These are phyloP conservation scores for Phylloporus sp. DNA, from an alignment of 1,284 basidiomycete species.

Conservation along the genomic window DNA sequence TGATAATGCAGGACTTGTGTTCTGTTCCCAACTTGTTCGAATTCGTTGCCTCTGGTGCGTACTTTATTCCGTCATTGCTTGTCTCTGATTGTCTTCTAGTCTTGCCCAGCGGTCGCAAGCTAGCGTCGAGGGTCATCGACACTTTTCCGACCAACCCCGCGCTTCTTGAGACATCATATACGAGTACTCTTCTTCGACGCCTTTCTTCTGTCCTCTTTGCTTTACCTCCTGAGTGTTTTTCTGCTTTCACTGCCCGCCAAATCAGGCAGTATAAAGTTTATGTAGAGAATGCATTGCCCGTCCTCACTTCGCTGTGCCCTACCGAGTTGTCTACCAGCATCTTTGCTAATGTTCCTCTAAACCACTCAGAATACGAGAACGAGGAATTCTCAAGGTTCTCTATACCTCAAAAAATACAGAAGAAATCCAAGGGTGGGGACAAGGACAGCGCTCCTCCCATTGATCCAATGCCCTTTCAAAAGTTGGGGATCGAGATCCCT, in stretches of 20 bases:
- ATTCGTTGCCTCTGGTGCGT: constrained; percentile 39
- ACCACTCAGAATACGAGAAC: constrained; percentile 4
- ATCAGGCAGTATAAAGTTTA: constrained; percentile 32
- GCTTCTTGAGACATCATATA: constrained; percentile 21
- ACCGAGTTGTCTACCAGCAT: constrained; percentile 17
- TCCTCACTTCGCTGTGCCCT: constrained; percentile 23
- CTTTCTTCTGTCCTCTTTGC: constrained; percentile 32
- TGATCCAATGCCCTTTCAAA: constrained; percentile 38
- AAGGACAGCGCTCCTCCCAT: constrained; percentile 15
- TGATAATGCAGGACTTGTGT: constrained; percentile 41
- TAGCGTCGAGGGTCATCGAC: constrained; percentile 28
- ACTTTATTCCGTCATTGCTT: not conserved
- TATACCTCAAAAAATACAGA: constrained; percentile 26
- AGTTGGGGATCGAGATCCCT: constrained; percentile 38
- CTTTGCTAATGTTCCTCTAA: not conserved
- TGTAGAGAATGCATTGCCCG: constrained; percentile 29
- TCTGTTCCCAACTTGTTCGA: constrained; percentile 37
- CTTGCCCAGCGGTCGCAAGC: constrained; percentile 14
- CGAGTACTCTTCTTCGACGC: constrained; percentile 24
- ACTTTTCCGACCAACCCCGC: constrained; percentile 30
- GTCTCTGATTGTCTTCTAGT: constrained; percentile 20
- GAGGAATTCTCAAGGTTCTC: constrained; percentile 13
- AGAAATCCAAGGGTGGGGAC: constrained; percentile 24
- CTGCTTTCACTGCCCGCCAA: constrained; percentile 13
- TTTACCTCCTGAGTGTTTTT: constrained; percentile 26